Base-by-base conservation (phyloP, 768 basidiomycete species). In the Rhodotorula kratochvilovae region DNA sequence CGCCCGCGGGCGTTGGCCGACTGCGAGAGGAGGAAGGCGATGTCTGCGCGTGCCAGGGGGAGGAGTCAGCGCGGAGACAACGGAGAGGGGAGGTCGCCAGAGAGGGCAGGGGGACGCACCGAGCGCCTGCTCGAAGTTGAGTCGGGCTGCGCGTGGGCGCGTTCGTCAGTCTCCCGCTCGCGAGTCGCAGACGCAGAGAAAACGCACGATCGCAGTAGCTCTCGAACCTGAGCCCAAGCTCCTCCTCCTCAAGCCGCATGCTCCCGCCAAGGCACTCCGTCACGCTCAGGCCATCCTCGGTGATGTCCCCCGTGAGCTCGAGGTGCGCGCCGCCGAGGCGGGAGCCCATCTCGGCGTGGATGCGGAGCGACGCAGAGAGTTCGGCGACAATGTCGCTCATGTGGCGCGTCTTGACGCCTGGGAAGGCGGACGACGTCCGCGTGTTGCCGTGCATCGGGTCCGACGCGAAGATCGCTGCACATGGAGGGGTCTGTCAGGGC, bases 391-490 rank as follows among this genome's bases (percentile, higher is more conserved):
- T 91, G 42, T 82, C 81, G 42, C 68, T 61, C 72, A 76, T 71
- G 57, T 92, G 85, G 17, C 92, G 87, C 0, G 94, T 97, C 81
- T 97, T 99, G 71, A 92, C 84, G 23, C 90, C 77, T 3, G 80
- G 77, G 55, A 79, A 91, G 0, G 84, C 85, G 36, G 84, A 82
- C 11, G 92, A 90, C 2, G 90, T 90, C 66, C 88, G 85, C 3
- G 94, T 97, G 82, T 97, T 96, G 82, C 94, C 95, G 76, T 98
- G 95, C 95, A 98, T 98, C 5, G 94, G 93, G 81, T 98, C 96
- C 78, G 91, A 94, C 61, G 94, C 85, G 92, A 94, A 98, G 16
- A 88, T 86, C 5, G 96, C 93, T 66, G 48, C 16, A 39, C 13
- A 16, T 21, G 39, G 13, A n/a, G 21, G 53, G 7, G 6, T 27